These are phyloP conservation scores for Lepidium africanum DNA, from an alignment of 345 rosid species.

Conservation along the genomic window DNA sequence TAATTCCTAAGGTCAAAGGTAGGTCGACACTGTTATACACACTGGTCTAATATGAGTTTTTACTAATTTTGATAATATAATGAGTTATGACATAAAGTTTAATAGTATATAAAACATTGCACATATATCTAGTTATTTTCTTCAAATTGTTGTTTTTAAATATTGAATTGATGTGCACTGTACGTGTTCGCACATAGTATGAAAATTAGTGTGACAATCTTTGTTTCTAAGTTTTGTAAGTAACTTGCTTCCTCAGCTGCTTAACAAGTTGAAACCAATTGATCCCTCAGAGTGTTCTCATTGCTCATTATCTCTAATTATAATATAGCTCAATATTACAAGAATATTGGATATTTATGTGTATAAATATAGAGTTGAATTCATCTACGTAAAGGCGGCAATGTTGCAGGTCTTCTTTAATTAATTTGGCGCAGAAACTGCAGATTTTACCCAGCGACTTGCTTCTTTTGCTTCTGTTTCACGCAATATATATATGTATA, in stretches of 20 bases:
- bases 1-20: background rate
- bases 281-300: background rate
- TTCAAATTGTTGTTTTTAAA: background rate
- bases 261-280: background rate
- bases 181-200: background rate
- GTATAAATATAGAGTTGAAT: background rate
- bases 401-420: conserved; percentile 29
- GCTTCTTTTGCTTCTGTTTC: conserved; percentile 16
- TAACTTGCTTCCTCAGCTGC: conserved; percentile 8
- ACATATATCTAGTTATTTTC: background rate
- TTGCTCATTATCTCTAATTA: background rate
- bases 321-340: background rate
- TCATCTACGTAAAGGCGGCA: conserved; percentile 26
- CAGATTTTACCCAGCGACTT: conserved; percentile 34
- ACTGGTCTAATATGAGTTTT: background rate
- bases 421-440: conserved; percentile 26
- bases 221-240: conserved; percentile 5
- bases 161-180: background rate
- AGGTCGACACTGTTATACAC: background rate
- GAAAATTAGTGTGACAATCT: background rate
- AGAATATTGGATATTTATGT: background rate
- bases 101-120: background rate
- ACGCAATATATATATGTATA: conserved; percentile 9
- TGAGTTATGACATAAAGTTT: background rate
- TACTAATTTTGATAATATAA: background rate